Percentiles rank a stretch among this genome's conserved stretches.
Evolutionary conservation across 192 early-diverging fungal species (phyloP).

Genomic region (Dissophora globulifera): DNA sequence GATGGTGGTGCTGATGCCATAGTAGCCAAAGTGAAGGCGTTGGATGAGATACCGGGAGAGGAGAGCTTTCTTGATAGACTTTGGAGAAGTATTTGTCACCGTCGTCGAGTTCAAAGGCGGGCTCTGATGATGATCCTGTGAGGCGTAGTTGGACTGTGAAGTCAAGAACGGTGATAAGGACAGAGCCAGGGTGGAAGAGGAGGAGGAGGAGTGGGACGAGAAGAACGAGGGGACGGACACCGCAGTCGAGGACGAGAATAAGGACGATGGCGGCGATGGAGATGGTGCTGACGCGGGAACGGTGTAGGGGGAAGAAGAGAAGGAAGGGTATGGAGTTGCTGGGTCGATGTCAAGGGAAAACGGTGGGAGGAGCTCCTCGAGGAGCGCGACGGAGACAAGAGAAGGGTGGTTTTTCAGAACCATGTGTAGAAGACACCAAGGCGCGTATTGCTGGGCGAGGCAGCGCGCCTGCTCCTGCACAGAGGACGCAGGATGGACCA

Average conservation of each 20-base stretch:
- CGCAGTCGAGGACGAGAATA: background rate
- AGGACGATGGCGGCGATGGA: background rate
- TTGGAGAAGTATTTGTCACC: too few species aligned
- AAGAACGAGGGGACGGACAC: background rate
- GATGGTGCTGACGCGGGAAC: background rate
- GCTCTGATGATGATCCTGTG: constrained; percentile 1
- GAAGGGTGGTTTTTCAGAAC: constrained; percentile 27
- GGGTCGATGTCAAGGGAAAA: background rate
- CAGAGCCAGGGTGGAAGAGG: background rate
- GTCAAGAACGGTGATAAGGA: background rate
- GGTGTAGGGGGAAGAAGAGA: background rate
- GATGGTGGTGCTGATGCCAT: constrained; percentile 19
- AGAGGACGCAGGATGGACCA: background rate
- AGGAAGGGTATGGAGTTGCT: background rate
- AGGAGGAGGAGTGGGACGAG: too few species aligned
- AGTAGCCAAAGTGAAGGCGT: constrained; percentile 47
- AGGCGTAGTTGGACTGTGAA: constrained; percentile 6
- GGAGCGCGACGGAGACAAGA: constrained; percentile 14
- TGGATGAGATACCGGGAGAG: constrained; percentile 38
- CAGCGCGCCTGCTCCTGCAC: constrained; percentile 18
- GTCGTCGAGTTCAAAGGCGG: background rate
- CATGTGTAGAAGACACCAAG: constrained; percentile 41
- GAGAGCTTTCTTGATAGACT: too few species aligned
- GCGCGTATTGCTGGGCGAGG: constrained; percentile 24
- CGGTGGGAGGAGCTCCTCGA: constrained; percentile 38